Conservation (phyloP, 495 filamentous ascomycete genomes). For the Neurospora tetraspora region DNA sequence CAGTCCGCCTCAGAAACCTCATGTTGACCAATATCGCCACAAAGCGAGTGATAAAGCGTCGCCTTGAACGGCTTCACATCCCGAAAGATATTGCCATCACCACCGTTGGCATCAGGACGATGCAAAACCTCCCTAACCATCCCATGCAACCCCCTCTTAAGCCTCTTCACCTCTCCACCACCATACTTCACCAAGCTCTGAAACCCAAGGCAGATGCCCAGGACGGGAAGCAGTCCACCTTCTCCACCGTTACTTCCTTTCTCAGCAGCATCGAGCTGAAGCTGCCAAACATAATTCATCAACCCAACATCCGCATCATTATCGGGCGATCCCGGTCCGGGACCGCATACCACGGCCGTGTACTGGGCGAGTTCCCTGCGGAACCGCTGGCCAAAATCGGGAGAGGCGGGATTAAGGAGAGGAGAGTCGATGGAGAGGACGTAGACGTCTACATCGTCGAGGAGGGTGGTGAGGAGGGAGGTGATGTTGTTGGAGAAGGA, state of each 20-base stretch:
- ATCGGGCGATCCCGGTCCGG: constrained; percentile 61
- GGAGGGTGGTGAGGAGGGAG: constrained; percentile 55
- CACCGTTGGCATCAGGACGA: constrained; percentile 5
- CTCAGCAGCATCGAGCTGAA: constrained; percentile 41
- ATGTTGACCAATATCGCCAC: constrained; percentile 46
- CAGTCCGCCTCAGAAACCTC: constrained; percentile 21
- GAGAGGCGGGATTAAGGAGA: constrained; percentile 14
- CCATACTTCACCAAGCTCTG: constrained; percentile 66
- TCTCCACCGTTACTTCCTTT: constrained; percentile 25
- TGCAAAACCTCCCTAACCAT: constrained; percentile 58
- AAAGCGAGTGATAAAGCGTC: constrained; percentile 82
- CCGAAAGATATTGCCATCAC: constrained; percentile 30
- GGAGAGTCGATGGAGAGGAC: constrained; percentile 61
- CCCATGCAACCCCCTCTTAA: constrained; percentile 68
- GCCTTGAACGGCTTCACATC: constrained; percentile 51
- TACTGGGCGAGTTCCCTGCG: constrained; percentile 45
- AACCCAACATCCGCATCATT: constrained; percentile 61
- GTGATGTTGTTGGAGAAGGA: constrained; percentile 94
- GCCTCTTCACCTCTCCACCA: constrained; percentile 52
- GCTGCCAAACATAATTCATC: constrained; percentile 65
- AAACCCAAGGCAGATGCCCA: constrained; percentile 90
- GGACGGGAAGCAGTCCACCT: constrained; percentile 51
- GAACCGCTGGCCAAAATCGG: constrained; percentile 10
- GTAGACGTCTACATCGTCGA: constrained; percentile 51
- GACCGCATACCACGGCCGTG: constrained; percentile 70